Evolutionary conservation across 331 rosid species (phyloP), one percentile per base, ranked within the genome.

Genomic region (Rhamnella rubrinervis): DNA sequence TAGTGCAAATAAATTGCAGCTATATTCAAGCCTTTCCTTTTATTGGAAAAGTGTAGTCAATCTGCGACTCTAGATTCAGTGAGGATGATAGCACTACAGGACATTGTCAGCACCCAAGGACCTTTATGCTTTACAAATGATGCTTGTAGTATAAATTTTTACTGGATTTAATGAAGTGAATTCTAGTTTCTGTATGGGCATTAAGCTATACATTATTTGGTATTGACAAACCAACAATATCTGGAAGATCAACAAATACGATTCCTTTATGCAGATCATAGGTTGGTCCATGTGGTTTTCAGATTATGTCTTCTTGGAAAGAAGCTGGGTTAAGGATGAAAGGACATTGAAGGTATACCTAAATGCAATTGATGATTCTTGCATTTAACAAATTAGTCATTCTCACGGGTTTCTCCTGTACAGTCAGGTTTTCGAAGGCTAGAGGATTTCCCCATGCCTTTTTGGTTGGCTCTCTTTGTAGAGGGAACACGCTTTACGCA

Each of bases 211-310:
- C 35, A 31, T 31, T 31, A 31, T 31, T 31, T 31, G 35, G 35
- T 31, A 31, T 31, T 31, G 35, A 3, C 35, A 31, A 31, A 31
- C 35, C 35, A 31, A 4, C 35, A 31, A 31, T 31, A 31, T 31
- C 3, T 35, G 17, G 5, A 8, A 38, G 67, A 63, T n/a, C 11
- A 19, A 63, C n/a, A 5, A 8, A 20, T 38, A 35, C 55, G 41
- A 14, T 35, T 26, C 18, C 53, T 46, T 5, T 41, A 50, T 56
- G 79, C 90, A 92, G 96, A 75, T 92, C 70, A 68, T 92, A 67
- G 98, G 98, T 75, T 92, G 98, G 98, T 92, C 98, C 59, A 90
- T 92, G 98, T 89, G 96, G 96, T 90, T 90, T 77, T 76, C 88
- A 71, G 96, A 83, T 21, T 92, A 83, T 78, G 61, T 92, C 49